These are phyloP conservation scores for Metarhizium brunneum DNA, from an alignment of 2,329 filamentous ascomycete genomes.

Conservation along the genomic window DNA sequence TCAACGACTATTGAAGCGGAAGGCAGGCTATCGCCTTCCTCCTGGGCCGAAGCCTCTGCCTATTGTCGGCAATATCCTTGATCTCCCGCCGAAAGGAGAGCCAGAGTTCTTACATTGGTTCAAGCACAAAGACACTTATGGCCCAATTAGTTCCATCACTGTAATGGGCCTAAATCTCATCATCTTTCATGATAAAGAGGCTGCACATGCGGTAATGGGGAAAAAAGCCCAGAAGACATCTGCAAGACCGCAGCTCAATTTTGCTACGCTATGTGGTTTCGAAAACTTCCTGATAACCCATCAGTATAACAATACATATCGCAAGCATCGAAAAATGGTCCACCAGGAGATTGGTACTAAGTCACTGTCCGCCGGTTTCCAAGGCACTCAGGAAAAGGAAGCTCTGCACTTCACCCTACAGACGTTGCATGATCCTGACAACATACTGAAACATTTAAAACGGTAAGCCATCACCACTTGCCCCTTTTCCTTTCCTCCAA, in stretches of 20 bases:
- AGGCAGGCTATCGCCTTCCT: conserved; percentile 2
- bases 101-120: conserved; percentile 23
- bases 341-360: too few relatives aligned
- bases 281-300: neutral
- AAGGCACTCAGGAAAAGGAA: too few relatives aligned
- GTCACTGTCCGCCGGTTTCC: too few relatives aligned
- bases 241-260: neutral
- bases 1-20: too few relatives aligned
- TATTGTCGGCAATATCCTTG: conserved; percentile 34
- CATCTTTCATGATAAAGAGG: conserved; percentile 25
- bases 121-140: conserved; percentile 21
- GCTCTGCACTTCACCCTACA: too few relatives aligned
- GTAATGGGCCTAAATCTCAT: conserved; percentile 24
- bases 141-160: conserved; percentile 13
- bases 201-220: conserved; percentile 26
- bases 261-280: neutral
- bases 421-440: too few relatives aligned
- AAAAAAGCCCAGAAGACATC: conserved; percentile 20
- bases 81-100: conserved; percentile 26
- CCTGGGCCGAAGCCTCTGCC: conserved; percentile 24
- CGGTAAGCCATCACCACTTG: too few relatives aligned
- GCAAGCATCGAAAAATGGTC: too few relatives aligned
- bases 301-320: too few relatives aligned
- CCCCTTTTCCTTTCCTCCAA: too few relatives aligned
- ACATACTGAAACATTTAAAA: too few relatives aligned